Evolutionary conservation across 1,284 basidiomycete genomes (phyloP).

Genomic region (Malassezia japonica): DNA sequence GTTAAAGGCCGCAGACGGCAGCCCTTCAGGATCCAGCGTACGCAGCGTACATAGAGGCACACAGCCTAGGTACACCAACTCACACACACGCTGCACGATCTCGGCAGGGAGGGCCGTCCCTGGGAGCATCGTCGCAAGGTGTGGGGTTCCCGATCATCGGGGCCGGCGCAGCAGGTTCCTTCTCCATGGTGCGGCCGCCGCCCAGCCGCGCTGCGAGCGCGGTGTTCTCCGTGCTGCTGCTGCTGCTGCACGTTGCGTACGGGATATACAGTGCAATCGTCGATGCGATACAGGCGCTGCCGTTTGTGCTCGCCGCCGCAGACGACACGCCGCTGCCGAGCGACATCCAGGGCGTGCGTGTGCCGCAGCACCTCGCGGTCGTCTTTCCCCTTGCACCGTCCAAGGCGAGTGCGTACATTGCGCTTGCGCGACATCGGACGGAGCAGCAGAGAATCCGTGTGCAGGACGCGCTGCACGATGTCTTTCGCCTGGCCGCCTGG

Average conservation of each 20-base stretch:
- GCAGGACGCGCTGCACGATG: background rate
- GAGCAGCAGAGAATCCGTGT: background rate
- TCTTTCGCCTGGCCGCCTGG: background rate
- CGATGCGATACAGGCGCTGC: background rate
- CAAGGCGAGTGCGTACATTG: background rate
- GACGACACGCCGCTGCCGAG: background rate
- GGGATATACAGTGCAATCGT: background rate
- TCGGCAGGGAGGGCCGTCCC: slow-evolving; percentile 23
- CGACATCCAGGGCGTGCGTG: background rate
- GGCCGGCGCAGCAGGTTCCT: background rate
- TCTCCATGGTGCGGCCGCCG: background rate
- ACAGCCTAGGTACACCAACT: slow-evolving; percentile 34
- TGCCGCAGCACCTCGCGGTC: slow-evolving; percentile 10
- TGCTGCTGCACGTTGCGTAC: background rate
- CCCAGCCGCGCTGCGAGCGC: background rate
- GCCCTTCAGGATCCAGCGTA: slow-evolving; percentile 37
- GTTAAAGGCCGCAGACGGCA: slow-evolving; percentile 38
- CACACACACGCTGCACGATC: slow-evolving; percentile 32
- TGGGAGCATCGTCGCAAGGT: background rate
- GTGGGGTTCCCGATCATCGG: background rate
- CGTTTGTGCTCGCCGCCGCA: background rate
- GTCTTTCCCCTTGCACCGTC: background rate
- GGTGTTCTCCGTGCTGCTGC: background rate
- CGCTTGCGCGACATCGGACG: background rate
- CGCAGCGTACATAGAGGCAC: slow-evolving; percentile 38